Base-by-base conservation (phyloP, 2,329 filamentous ascomycete genomes). In the Penicillium vulpinum region DNA sequence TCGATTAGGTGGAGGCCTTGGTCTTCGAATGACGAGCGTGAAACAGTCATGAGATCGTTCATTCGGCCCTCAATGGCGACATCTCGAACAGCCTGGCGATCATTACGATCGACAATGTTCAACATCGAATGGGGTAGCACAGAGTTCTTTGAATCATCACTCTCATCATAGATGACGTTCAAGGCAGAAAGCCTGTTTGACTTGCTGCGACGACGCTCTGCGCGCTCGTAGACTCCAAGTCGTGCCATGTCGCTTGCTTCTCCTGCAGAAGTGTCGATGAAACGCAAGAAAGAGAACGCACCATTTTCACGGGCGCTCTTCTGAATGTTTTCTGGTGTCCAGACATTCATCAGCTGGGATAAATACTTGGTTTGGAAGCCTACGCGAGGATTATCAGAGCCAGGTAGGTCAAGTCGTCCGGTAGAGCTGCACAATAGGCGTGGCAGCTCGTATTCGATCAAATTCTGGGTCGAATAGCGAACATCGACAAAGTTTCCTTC, bases 211-310 rank as follows among this genome's bases (percentile, higher is more conserved):
- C 88, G 80, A 49, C 86, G 82, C 1, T 88, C 77, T 4, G 91
- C 89, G 38, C 92, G 89, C 52, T 89, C 81, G 65, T 96, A 90
- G 2, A 95, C 64, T 58, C 88, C 87, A 51, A 83, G 80, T 64
- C 87, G 88, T 4, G 89, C 88, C 31, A 87, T 83, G 53, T 82
- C 80, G 56, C 88, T 89, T 1, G 86, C 87, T 61, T 97, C 92
- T 10, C 82, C 81, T 2, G 87, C 79, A 15, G 91, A 94, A 0
- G 83, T 80, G 66, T 96, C 91, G 4, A 89, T 85, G 67, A 99
- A 96, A 5, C 92, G 87, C 57, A 97, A 81, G 86, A 92, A 99
- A 0, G 92, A 93, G 74, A 97, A 97, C 2, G 86, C 83, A 15
- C 85, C 83, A 48, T 83, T 80, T 0, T 83, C 81, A 22, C 81